Evolutionary conservation across 331 rosid genomes (phyloP).

Genomic region (Dryas integrifolia): DNA sequence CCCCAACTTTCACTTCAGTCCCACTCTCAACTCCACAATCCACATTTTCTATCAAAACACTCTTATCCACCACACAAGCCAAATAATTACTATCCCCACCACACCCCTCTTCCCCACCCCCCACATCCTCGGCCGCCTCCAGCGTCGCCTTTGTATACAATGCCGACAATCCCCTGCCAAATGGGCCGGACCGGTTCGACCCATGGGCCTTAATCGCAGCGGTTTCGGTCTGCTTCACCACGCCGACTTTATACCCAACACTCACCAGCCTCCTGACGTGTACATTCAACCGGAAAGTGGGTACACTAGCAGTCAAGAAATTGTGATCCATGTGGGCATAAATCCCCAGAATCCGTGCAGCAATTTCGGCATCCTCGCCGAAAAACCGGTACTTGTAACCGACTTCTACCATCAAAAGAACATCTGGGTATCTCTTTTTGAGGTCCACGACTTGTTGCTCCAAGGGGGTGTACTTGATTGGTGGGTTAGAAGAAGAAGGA

Average conservation of each 20-base stretch:
- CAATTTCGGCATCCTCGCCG: constrained; percentile 75
- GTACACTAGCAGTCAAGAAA: constrained; percentile 82
- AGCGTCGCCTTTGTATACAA: constrained; percentile 83
- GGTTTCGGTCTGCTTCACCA: constrained; percentile 90
- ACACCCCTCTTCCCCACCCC: constrained; percentile 70
- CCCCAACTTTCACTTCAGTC: constrained; percentile 61
- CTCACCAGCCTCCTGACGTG: constrained; percentile 92
- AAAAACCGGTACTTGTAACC: constrained; percentile 84
- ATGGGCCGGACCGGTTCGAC: constrained; percentile 62
- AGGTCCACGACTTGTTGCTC: constrained; percentile 73
- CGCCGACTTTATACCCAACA: constrained; percentile 89
- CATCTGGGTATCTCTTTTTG: constrained; percentile 66
- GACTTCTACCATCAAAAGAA: constrained; percentile 85
- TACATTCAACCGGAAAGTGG: constrained; percentile 69
- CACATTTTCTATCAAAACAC: constrained; percentile 40
- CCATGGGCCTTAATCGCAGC: constrained; percentile 92
- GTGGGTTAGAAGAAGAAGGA: constrained; percentile 28
- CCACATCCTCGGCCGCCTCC: constrained; percentile 76
- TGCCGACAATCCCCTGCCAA: constrained; percentile 74
- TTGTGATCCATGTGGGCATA: constrained; percentile 78
- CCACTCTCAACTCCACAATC: constrained; percentile 45
- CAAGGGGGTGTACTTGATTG: constrained; percentile 57
- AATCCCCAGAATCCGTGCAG: constrained; percentile 69
- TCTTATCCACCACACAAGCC: constrained; percentile 75
- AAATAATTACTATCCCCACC: constrained; percentile 67